Base-by-base conservation (phyloP, 352 stramenopile genomes). In the Aphanomyces astaci region DNA sequence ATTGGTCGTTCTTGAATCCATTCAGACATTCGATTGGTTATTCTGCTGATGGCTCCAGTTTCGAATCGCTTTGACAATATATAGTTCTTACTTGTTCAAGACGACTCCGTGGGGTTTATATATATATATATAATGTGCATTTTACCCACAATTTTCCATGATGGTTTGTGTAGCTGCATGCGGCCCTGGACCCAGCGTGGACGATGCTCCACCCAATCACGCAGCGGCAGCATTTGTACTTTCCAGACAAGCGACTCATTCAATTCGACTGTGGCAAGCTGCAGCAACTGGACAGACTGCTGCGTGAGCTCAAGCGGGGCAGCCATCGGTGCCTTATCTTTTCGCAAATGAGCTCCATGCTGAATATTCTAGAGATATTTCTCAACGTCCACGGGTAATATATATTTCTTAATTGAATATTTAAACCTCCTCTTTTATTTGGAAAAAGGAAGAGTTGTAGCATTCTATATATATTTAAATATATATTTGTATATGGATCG, bases 281-380 rank as follows among this genome's bases (percentile, higher is more conserved):
- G 2, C 86, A 99, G 45, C 79, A 92, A 36, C 66, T 96, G 9
- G 86, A 86, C 31, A 40, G 78, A 32, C 95, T 99, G 72, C 76
- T 99, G 19, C 94, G 90, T 3, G 96, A 98, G 65, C 80, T 99
- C n/a, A 98, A 98, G 68, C 86, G 84, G 13, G 95, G 86, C 15
- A 88, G 90, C 7, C 96, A 99, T 71, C 84, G 96, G 25, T 96
- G 87, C 5, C 75, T 98, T n/a, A 97, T 98, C 45, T 98, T 98
- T 64, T 98, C 92, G 28, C 96, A 99, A 76, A 99, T 99, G 97
- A 98, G 93, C 60, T 97, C 96, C 54, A 99, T 99, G 96, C 82
- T 99, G 32, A 98, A 99, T 77, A 96, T 99, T 33, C 83, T 99
- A 15, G 97, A 99, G 81, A 85, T 93, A 51, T 99, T 99, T 77